These are phyloP conservation scores for Cenchrus purpureus DNA, from an alignment of 176 grass and related monocot species.

Conservation along the genomic window DNA sequence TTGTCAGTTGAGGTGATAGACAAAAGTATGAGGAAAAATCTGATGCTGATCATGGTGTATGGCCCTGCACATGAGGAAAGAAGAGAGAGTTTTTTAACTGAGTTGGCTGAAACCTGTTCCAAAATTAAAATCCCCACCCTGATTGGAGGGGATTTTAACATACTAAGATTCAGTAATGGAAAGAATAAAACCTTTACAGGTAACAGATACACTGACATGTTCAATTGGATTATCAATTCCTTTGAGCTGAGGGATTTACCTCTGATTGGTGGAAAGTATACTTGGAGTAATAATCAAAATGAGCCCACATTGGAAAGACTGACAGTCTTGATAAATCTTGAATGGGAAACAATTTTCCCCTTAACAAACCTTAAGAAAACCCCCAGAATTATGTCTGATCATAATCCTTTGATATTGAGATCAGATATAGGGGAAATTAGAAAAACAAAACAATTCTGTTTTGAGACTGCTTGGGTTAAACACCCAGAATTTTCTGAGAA, in stretches of 20 bases:
- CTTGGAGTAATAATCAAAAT: background rate
- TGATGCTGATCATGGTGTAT: background rate
- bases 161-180: no score
- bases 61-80: background rate
- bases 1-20: no score
- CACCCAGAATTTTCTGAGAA: background rate
- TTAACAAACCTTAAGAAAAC: background rate
- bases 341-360: background rate
- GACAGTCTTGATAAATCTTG: fast-evolving
- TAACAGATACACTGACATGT: background rate
- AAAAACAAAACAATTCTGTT: background rate
- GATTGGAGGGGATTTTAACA: no score
- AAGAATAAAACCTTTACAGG: no score
- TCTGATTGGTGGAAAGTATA: background rate
- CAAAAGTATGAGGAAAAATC: background rate
- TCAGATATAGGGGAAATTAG: fast-evolving
- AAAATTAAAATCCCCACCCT: no score
- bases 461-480: background rate
- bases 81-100: background rate
- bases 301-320: background rate
- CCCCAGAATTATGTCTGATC: background rate
- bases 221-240: background rate
- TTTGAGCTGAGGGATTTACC: background rate
- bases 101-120: no score
- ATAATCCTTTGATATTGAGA: background rate